These are phyloP conservation scores for Amanita pallidorosea DNA, from an alignment of 768 basidiomycete species.

Conservation along the genomic window DNA sequence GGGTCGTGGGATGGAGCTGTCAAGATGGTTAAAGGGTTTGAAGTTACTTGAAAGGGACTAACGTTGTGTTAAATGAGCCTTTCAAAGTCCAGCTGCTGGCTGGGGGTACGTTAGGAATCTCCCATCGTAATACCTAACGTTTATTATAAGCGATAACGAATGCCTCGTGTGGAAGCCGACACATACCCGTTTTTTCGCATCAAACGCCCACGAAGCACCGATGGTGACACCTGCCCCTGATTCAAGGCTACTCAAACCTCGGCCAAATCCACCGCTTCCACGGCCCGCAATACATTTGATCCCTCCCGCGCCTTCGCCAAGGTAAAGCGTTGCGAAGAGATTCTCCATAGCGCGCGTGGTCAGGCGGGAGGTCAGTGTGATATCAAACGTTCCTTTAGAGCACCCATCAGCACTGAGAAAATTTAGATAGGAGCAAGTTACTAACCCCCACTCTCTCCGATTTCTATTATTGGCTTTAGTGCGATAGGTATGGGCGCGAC, in stretches of 20 bases:
- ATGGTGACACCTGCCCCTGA: slow-evolving; percentile 19
- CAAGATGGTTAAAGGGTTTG: neutral
- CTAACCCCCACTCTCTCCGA: slow-evolving; percentile 33
- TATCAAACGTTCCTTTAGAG: slow-evolving; percentile 43
- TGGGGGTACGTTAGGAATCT: slow-evolving; percentile 54
- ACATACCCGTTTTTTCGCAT: slow-evolving; percentile 50
- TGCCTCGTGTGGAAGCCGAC: neutral
- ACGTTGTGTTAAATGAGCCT: slow-evolving; percentile 68
- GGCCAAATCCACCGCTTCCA: slow-evolving; percentile 37
- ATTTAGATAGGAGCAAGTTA: neutral
- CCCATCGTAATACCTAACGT: slow-evolving; percentile 64
- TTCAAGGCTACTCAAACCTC: slow-evolving; percentile 18
- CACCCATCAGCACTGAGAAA: neutral
- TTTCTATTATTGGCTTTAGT: slow-evolving; percentile 36
- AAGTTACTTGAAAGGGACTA: slow-evolving; percentile 13
- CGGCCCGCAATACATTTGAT: slow-evolving; percentile 64
- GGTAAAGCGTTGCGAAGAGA: slow-evolving; percentile 56
- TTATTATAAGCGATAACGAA: neutral
- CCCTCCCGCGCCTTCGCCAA: slow-evolving; percentile 64
- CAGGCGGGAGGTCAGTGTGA: slow-evolving; percentile 53
- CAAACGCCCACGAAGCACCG: slow-evolving; percentile 72
- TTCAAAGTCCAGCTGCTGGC: slow-evolving; percentile 64
- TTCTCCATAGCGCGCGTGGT: slow-evolving; percentile 61
- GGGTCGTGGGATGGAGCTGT: slow-evolving; percentile 42
- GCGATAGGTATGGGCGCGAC: slow-evolving; percentile 41